Evolutionary conservation across 306 rosid genomes (phyloP), one percentile per base, ranked within the genome.

Genomic region (Morella rubra): DNA sequence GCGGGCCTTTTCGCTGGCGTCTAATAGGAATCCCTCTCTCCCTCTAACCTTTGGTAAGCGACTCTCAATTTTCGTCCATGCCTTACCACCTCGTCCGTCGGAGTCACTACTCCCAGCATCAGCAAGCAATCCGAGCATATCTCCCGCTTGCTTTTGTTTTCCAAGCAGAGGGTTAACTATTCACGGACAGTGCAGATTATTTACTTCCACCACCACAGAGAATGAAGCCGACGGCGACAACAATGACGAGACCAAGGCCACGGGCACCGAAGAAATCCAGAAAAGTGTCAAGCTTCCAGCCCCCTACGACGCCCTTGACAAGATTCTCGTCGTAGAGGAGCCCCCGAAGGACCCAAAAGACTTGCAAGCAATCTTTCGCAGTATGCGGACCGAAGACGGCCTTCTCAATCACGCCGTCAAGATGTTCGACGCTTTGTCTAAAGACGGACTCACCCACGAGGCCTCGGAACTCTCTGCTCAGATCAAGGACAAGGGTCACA

Each of bases 401-500:
- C 51, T 93, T 41, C 69, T 83, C 24, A 89, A 82, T 72, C 85
- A 86, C 65, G 96, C 96, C 32, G 89, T 82, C n/a, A 90, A 91
- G 90, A 91, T 91, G 97, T 89, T 93, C 91, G 97, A 90, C 90
- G 93, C 76, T 55, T 88, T 93, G 96, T 91, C 97, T 44, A 86
- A 88, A 54, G 90, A 90, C 42, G 96, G 96, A 15, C 82, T 86
- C 22, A 88, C 97, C 73, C 92, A 93, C 55, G 92, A 88, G 68
- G 96, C 98, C 0, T 24, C 91, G 58, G 90, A 87, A 42, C 90
- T 93, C 67, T 91, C 90, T 64, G 78, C 84, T 2, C 87, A 85
- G 76, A 91, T 93, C 49, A 93, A 93, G 66, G 97, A 93, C 74
- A 82, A 86, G 41, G 93, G 97, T 44, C 86, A 82, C 0, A 91